Conservation (phyloP, 1,284 basidiomycete species). For the Pholiota adiposa region DNA sequence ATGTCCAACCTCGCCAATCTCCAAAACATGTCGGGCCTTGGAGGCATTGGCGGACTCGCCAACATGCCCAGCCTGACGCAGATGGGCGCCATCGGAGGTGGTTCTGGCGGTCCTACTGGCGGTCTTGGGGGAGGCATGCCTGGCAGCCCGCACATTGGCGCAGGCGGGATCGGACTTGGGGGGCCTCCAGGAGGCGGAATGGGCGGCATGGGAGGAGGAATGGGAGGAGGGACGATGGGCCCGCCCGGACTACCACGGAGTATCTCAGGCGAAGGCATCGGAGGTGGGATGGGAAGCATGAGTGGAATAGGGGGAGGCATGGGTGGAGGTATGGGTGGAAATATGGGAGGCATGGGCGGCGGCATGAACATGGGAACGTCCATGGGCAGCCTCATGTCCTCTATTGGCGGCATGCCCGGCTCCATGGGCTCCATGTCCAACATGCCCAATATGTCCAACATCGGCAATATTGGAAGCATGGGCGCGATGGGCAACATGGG, state of each 20-base stretch:
- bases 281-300: conserved; percentile 13
- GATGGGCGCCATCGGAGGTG: conserved; percentile 1
- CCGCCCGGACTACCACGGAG: conserved; percentile 24
- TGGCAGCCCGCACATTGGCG: conserved; percentile 20
- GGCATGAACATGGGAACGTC: conserved; percentile 17
- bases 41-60: neutral
- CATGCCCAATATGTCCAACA: neutral
- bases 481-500: conserved; percentile 19
- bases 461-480: conserved; percentile 15
- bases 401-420: neutral
- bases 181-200: too few relatives aligned
- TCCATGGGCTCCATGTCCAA: conserved; percentile 4
- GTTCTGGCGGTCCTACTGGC: neutral
- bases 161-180: too few relatives aligned
- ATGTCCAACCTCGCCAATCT: conserved; percentile 27
- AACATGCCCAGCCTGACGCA: conserved; percentile 10
- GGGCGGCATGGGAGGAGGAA: too few relatives aligned
- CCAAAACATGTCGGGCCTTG: too few relatives aligned
- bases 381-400: too few relatives aligned
- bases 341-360: conserved; percentile 16
- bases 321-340: too few relatives aligned
- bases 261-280: conserved; percentile 15
- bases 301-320: too few relatives aligned
- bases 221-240: conserved; percentile 18
- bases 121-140: conserved; percentile 9